Evolutionary conservation across 352 stramenopile species (phyloP), one percentile per base, ranked within the genome.

Genomic region (Pythium plurisporium): DNA sequence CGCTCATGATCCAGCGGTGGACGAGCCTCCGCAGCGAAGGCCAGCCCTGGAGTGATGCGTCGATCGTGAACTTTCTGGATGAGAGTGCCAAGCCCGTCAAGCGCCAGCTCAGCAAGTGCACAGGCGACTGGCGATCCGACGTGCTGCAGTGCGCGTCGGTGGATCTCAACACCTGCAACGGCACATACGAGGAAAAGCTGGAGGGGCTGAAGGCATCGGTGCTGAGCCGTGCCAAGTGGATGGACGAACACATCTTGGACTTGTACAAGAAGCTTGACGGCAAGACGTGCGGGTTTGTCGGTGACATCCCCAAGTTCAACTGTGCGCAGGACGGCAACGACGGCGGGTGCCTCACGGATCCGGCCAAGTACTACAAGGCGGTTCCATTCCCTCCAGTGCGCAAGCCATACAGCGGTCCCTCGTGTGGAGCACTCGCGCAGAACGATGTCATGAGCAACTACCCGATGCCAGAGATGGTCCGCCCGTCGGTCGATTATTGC

Each of bases 1-100:
- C 73, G 59, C 53, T 88, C 25, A 64, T 88, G 27, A 87, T 91
- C 48, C 78, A 87, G 48, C 76, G 81, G n/a, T 91, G 81, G 81
- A 87, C 80, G 51, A 58, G 64, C n/a, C 54, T 91, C 27, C 81
- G 81, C 25, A 70, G 59, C 44, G 59, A 56, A 0, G 69, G 67
- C 19, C 72, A 79, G 17, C 55, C 50, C 0, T 91, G 81, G 81
- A 85, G 65, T 30, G 76, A 91, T 43, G 54, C 62, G 0, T 48
- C 72, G 20, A 85, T 91, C 50, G 38, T 43, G 8, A 52, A 62
- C 3, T 91, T 89, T 47, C 37, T 91, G 14, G 69, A 83, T n/a
- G 67, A 58, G 5, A 79, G 76, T 23, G 54, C 74, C 0, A 56
- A 66, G 37, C 76, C 79, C 0, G 52, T 91, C 17, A 33, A 67